Evolutionary conservation across 768 basidiomycete species (phyloP), one percentile per base, ranked within the genome.

Genomic region (Galerina marginata): DNA sequence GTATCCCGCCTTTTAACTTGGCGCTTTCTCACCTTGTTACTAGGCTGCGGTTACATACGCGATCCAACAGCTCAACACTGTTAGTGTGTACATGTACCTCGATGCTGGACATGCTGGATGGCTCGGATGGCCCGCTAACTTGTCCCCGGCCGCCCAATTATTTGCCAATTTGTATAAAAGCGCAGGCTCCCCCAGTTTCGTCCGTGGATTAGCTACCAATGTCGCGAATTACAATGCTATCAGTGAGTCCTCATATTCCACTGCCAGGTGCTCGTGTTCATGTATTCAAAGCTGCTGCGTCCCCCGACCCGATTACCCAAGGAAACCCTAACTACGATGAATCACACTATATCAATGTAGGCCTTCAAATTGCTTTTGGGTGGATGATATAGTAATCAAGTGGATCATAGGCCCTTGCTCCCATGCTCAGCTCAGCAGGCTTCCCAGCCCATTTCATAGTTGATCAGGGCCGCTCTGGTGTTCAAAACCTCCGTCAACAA

Each of bases 101-200:
- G 86, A 87, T 71, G 86, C 85, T 66, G 85, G 84, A 37, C 84
- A 86, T 63, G 84, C 83, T 59, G 85, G 86, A 54, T 88, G 86
- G 87, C 80, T 88, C 60, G 87, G 87, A 44, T 89, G 87, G 87
- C 77, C 85, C 61, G 85, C 86, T 44, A 88, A 88, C 77, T 72
- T 87, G 71, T 55, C 67, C 25, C 86, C 86, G 55, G 86, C 86
- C 51, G 86, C 85, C 36, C 74, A 80, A 63, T 75, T 87, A 60
- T 88, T 86, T 72, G 66, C 74, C 29, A 68, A 77, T 57, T 73
- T 88, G 43, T 86, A 77, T 75, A 75, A 75, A 64, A 71, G 64
- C 63, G 85, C 85, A 56, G 81, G 84, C 20, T 81, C 79, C 15
- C 85, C 86, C n/a, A 60, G 75, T n/a, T 82, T 81, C 65, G 79